Base-by-base conservation (phyloP, 2,329 filamentous ascomycete genomes). In the Exophiala calicioides region DNA sequence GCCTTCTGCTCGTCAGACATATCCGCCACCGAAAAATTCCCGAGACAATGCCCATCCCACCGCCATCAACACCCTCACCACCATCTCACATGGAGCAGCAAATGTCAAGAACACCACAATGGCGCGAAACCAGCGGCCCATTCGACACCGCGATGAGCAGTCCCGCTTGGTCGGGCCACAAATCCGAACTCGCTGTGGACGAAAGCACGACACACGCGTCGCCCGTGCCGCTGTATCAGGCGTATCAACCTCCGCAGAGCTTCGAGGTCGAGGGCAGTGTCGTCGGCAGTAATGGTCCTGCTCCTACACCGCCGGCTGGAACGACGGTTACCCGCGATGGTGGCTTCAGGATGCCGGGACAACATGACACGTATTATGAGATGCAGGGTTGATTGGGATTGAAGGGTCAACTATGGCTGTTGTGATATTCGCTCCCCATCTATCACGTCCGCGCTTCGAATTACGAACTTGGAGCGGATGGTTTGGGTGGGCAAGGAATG, bases 151-250 rank as follows among this genome's bases (percentile, higher is more conserved):
- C 52, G 6, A 36, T 54, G 40, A 33, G 47, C 35, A 56, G 52
- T 26, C 47, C 53, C 5, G 44, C 51, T 9, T 57, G 55, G 51
- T 49, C 50, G 12, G 50, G 52, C 31, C 50, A 57, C 43, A 58
- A 55, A 33, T 54, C 56, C 4, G 57, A 59, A 47, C 43, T 58
- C 12, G 45, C 55, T 4, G 53, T 51, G 9, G 44, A 53, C 26
- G 53, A 50, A 24, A 48, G 24, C 36, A 40, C 39, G 18, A 38
- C 48, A 18, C 31, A 16, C 16, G 20, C 34, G 7, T 50, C 46
- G 13, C 46, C 45, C 13, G 32, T 44, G 15, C 45, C 39, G 4
- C 33, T 6, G 15, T 57, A 53, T 39, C 40, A 45, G 29, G 48
- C 46, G n/a, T 41, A 20, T 21, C 19, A 13, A 20, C 32, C 36